A percentile compares a stretch with the other conserved stretches of the same genome.
These are phyloP conservation scores for Phytophthora europaea DNA, from an alignment of 352 stramenopile genomes.

Conservation along the genomic window DNA sequence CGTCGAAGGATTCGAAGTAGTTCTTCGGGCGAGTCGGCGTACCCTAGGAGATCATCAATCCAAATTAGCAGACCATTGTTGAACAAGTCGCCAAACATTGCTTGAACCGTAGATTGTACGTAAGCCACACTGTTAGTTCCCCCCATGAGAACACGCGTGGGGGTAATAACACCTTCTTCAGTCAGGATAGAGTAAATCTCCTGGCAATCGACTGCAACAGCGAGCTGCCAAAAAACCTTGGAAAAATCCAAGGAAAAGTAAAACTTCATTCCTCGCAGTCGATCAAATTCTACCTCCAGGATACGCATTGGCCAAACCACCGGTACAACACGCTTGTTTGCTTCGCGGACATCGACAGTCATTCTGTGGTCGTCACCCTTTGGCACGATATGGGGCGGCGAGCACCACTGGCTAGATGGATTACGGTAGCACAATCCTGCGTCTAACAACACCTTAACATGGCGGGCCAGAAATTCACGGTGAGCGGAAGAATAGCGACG, in stretches of 20 bases:
- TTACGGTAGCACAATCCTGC: background rate
- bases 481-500: background rate
- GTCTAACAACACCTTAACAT: background rate
- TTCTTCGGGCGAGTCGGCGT: background rate
- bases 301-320: background rate
- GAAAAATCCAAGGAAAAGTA: slow-evolving; percentile 11
- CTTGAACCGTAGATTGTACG: slow-evolving; percentile 17
- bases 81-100: slow-evolving; percentile 29
- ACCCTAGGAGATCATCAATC: slow-evolving; percentile 19
- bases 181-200: slow-evolving; percentile 29
- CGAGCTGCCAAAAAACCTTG: slow-evolving; percentile 31
- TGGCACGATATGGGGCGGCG: background rate
- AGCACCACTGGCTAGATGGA: background rate
- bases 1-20: slow-evolving; percentile 2
- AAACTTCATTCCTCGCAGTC: background rate
- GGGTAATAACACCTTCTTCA: slow-evolving; percentile 22
- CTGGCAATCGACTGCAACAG: slow-evolving; percentile 2
- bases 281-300: background rate
- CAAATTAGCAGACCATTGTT: slow-evolving; percentile 26
- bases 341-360: background rate
- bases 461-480: background rate
- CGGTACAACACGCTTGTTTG: background rate
- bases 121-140: slow-evolving; percentile 26
- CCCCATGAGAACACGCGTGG: slow-evolving; percentile 20
- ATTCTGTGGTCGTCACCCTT: background rate